A percentile compares a stretch with the other conserved stretches of the same genome.
phyloP scores from a whole-genome alignment of 805 yeast genomes.

The Cyberlindnera euphorbiae region DNA sequence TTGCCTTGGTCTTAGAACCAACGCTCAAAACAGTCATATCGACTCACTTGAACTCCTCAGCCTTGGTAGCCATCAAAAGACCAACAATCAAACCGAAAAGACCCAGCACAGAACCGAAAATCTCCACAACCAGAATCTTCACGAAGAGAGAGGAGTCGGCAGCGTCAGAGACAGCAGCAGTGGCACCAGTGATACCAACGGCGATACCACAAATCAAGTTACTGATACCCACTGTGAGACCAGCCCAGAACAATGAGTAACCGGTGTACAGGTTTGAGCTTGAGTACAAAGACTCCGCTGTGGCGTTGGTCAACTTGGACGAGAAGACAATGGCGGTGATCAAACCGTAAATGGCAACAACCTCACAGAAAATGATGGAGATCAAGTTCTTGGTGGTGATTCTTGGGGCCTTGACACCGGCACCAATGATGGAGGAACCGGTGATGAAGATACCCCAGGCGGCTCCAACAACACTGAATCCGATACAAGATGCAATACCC shows the following conservation, averaged over 20 bases:
- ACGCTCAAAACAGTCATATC: too few species aligned
- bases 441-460: slow-evolving; percentile 99
- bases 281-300: slow-evolving; percentile 58
- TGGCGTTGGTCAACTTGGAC: slow-evolving; percentile 72
- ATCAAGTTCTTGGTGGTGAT: slow-evolving; percentile 96
- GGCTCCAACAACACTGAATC: slow-evolving; percentile 93
- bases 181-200: slow-evolving; percentile 95
- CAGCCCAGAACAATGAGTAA: slow-evolving; percentile 96
- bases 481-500: slow-evolving; percentile 89
- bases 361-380: slow-evolving; percentile 97
- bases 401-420: slow-evolving; percentile 97
- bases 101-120: slow-evolving; percentile 94
- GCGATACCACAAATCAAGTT: slow-evolving; percentile 95
- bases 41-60: slow-evolving; percentile 69
- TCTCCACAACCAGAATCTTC: slow-evolving; percentile 93
- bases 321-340: slow-evolving; percentile 97
- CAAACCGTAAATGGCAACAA: slow-evolving; percentile 96
- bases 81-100: slow-evolving; percentile 96
- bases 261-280: slow-evolving; percentile 91
- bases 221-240: slow-evolving; percentile 88
- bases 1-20: too few species aligned
- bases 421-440: slow-evolving; percentile 92
- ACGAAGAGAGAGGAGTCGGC: slow-evolving; percentile 94
- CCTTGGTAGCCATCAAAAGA: slow-evolving; percentile 93
- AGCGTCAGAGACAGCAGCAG: slow-evolving; percentile 98